Base-by-base conservation (phyloP, 768 basidiomycete genomes). In the Psilocybe subaeruginosa region DNA sequence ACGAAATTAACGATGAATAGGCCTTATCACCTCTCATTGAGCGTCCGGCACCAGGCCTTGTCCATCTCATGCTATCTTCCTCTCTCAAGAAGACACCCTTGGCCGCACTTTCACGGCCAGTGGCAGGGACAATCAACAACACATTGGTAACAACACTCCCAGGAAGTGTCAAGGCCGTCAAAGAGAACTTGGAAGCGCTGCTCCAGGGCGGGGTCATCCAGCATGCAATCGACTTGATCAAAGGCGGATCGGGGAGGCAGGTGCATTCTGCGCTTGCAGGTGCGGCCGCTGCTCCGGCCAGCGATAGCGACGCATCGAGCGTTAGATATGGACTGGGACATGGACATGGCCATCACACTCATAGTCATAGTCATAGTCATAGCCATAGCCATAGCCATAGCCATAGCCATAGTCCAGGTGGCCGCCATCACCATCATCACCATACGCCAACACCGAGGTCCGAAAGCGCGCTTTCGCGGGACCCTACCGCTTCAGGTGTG, bases 131-230 rank as follows among this genome's bases (percentile, higher is more conserved):
- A 7, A 74, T 88, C 61, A 79, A 77, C 27, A 80, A 80, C 54
- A 89, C 87, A 0, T 80, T 97, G 19, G 76, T 97, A 27, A 80
- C 91, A 17, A 93, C 92, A 0, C 85, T 96, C 8, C 95, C 94
- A 0, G 94, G 94, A 2, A 93, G 91, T 66, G 83, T 89, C 41
- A 94, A 92, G 68, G 94, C 92, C 2, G 93, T 94, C 43, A 87
- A 80, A 63, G 94, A 97, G 68, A 92, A 88, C 68, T 69, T 93
- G 59, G 82, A 83, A 1, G 81, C 82, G 0, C 77, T 95, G 30
- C 76, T 95, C 5, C 71, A 75, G 12, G 78, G 72, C 4, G 85
- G 84, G 5, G 77, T 95, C 1, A 72, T 90, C 1, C 74, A 80
- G 3, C 92, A 93, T 74, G 92, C 91, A 1, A 73, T 93, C 57